Base-by-base conservation (phyloP, 2,329 filamentous ascomycete species). In the Dissoconium aciculare region DNA sequence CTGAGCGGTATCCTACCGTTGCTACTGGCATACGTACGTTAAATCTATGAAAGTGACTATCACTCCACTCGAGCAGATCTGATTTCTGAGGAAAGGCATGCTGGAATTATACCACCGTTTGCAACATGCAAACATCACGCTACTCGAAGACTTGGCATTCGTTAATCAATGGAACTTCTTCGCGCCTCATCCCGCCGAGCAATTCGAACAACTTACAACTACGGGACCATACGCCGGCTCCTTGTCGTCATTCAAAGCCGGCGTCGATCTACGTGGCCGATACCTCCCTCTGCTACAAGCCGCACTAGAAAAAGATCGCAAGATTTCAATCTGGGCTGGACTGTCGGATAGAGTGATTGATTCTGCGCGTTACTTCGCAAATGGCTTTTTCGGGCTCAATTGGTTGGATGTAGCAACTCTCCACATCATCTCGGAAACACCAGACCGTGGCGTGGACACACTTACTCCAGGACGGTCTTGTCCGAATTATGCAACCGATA, bases 141-240 rank as follows among this genome's bases (percentile, higher is more conserved):
- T 71, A 17, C 56, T 58, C 11, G 67, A 64, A n/a, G 55, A 58
- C n/a, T 45, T 74, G 5, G 52, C 56, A 1, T 72, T 72, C 44
- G 49, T 68, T 36, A 66, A 68, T 30, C 36, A 60, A 24, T 71
- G 66, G 66, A 51, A 60, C 19, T 69, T 71, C 39, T 66, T 72
- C 41, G 65, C 64, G 36, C 43, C 31, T 42, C 46, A 55, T 17
- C 59, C 63, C 1, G 43, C 52, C 4, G 36, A 46, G 5, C 49
- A 62, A 30, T 64, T 72, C 33, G 66, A 67, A 26, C 63, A 71
- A 34, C 52, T 73, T 15, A 70, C 68, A 4, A 55, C 48, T 5
- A 69, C 63, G 5, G 67, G 69, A 1, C 67, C 67, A 0, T 69
- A 69, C 42, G 63, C 68, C 8, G 69, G 69, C 3, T 65, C 62